Evolutionary conservation across 1,139 yeast species (phyloP), one percentile per base, ranked within the genome.

Genomic region (Lodderomyces parapsilosis): DNA sequence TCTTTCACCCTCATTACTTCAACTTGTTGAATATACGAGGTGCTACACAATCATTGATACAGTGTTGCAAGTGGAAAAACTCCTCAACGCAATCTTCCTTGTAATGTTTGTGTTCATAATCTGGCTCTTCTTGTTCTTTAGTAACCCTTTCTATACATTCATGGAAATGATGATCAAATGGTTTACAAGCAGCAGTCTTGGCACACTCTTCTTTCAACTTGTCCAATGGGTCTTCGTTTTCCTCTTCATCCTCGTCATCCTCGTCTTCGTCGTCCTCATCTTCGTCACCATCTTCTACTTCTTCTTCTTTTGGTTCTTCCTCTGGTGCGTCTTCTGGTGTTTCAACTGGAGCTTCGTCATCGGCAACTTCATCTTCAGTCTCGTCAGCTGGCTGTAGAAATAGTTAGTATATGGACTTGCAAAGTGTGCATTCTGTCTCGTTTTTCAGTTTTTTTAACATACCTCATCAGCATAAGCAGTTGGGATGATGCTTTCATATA

Each of bases 71-170:
- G 72, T 93, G 98, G 91, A 91, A 91, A 73, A 86, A 93, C 73
- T 93, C 99, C 71, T 93, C 98, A 52, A 91, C 85, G 76, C 99
- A 93, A 71, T 91, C 96, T 74, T 91, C 98, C 72, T 91, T 90
- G 77, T 88, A 78, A n/a, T 76, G 83, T 60, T 78, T 78, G 45
- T 84, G 82, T 30, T 72, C 96, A 65, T 91, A 90, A 52, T 74
- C 95, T 54, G 80, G 85, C 60, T 88, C 91, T 71, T 88, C 86
- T 75, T 76, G 79, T 60, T 83, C 96, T 66, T 83, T 81, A 55
- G 91, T 82, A 54, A 93, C 98, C 75, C 98, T 88, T 68, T 86
- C 97, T 48, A 83, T 81, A 78, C 99, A 93, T 69, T 91, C 97
- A 50, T 86, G 84, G 73, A 86, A 90, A 71, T 91, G 98, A 70